A percentile compares a stretch with the other conserved stretches of the same genome.
Conservation (phyloP, 23 red algal genomes). For the Gracilaria caudata region DNA sequence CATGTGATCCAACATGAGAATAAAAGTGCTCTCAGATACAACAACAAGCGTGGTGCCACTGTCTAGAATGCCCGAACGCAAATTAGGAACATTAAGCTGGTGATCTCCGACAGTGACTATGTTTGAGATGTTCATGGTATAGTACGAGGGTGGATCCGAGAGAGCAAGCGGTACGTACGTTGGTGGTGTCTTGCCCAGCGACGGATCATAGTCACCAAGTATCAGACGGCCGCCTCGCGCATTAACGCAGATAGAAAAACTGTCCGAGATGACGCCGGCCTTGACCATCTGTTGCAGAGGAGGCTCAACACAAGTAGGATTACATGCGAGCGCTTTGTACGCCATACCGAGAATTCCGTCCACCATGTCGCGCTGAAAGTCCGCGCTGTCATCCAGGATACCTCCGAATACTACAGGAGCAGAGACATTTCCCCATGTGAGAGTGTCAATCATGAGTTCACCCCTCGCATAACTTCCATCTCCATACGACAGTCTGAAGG, state of each 20-base stretch:
- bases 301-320: slow-evolving; percentile 89
- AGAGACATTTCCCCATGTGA: slow-evolving; percentile 73
- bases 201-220: slow-evolving; percentile 78
- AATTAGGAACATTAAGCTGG: slow-evolving; percentile 45
- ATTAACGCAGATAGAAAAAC: slow-evolving; percentile 84
- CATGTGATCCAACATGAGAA: slow-evolving; percentile 65
- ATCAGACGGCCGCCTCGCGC: slow-evolving; percentile 79
- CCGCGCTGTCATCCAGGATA: slow-evolving; percentile 64
- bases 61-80: slow-evolving; percentile 81
- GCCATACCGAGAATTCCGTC: slow-evolving; percentile 96
- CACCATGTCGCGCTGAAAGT: slow-evolving; percentile 80
- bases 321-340: slow-evolving; percentile 84
- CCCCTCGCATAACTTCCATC: slow-evolving; percentile 82
- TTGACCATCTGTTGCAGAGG: slow-evolving; percentile 91
- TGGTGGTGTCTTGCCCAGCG: slow-evolving; percentile 25
- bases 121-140: slow-evolving; percentile 68
- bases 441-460: slow-evolving; percentile 72
- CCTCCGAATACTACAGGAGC: slow-evolving; percentile 81
- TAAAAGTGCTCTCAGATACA: slow-evolving; percentile 66
- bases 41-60: slow-evolving; percentile 91
- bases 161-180: slow-evolving; percentile 80
- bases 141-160: slow-evolving; percentile 68
- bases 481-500: slow-evolving; percentile 75
- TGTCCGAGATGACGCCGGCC: slow-evolving; percentile 64
- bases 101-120: slow-evolving; percentile 57